Conservation (phyloP, 2,329 filamentous ascomycete species). For the Colletotrichum gigasporum region DNA sequence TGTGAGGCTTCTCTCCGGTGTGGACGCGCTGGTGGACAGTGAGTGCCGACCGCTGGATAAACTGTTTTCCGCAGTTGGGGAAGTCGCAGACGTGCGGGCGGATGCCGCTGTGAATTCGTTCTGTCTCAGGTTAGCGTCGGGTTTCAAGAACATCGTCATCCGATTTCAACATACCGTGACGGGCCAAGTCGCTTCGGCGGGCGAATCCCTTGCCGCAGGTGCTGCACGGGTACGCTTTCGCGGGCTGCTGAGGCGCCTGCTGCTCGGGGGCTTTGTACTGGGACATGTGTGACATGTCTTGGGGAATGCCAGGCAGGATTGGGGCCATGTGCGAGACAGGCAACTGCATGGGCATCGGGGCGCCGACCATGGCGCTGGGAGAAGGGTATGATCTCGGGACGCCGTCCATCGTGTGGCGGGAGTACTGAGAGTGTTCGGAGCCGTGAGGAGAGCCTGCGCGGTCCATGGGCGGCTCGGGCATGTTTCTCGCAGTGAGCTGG, state of each 20-base stretch:
- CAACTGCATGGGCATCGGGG: slow-evolving; percentile 51
- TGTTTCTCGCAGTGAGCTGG: slow-evolving; percentile 37
- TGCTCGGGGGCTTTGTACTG: slow-evolving; percentile 33
- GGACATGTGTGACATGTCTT: slow-evolving; percentile 40
- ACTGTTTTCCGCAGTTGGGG: slow-evolving; percentile 90
- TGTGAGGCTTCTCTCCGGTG: slow-evolving; percentile 97
- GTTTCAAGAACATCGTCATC: too few relatives aligned
- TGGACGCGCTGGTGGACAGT: slow-evolving; percentile 96
- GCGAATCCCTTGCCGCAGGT: slow-evolving; percentile 94
- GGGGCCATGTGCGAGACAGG: slow-evolving; percentile 42
- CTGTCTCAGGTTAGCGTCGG: slow-evolving; percentile 56
- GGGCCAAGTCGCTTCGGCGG: slow-evolving; percentile 88
- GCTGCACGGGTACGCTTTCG: slow-evolving; percentile 73
- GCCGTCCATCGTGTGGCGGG: slow-evolving; percentile 53
- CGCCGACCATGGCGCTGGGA: slow-evolving; percentile 58
- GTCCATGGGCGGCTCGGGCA: slow-evolving; percentile 51
- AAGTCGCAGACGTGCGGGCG: slow-evolving; percentile 93
- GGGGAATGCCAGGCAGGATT: slow-evolving; percentile 53
- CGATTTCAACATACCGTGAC: slow-evolving; percentile 77
- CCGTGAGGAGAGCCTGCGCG: slow-evolving; percentile 67
- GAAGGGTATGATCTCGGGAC: slow-evolving; percentile 62
- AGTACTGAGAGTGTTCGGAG: slow-evolving; percentile 68
- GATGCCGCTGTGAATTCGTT: slow-evolving; percentile 93
- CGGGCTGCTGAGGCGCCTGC: slow-evolving; percentile 26
- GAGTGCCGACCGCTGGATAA: slow-evolving; percentile 94